These are phyloP conservation scores for Psidium friedrichsthalianum DNA, from an alignment of 345 rosid genomes.

Conservation along the genomic window DNA sequence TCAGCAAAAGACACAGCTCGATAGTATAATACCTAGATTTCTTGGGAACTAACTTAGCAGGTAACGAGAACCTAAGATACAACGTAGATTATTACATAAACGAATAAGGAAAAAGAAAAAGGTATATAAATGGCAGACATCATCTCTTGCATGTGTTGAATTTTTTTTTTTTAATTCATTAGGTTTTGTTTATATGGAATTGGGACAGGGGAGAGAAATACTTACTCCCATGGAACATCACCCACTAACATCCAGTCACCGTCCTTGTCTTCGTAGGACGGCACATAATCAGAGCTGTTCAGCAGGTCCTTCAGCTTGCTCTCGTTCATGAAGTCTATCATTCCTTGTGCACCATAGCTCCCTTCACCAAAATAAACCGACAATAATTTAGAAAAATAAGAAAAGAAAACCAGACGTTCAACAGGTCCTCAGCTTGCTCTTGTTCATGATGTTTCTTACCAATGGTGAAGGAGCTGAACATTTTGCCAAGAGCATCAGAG, in stretches of 20 bases:
- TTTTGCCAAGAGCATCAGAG: conserved; percentile 80
- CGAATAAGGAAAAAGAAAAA: not conserved
- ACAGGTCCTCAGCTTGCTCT: too few relatives aligned
- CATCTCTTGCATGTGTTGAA: not conserved
- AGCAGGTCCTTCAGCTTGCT: conserved; percentile 88
- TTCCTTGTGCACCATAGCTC: conserved; percentile 55
- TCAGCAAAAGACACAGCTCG: not conserved
- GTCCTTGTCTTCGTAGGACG: conserved; percentile 91
- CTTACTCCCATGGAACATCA: conserved; percentile 98
- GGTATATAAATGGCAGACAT: not conserved
- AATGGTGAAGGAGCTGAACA: conserved; percentile 97
- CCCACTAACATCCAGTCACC: conserved; percentile 99
- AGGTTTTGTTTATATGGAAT: too few relatives aligned
- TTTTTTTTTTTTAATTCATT: not conserved
- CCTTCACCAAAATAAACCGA: conserved; percentile 13
- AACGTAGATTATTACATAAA: not conserved
- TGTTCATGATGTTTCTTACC: conserved; percentile 26
- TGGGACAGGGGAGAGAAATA: not conserved
- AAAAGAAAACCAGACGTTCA: not conserved
- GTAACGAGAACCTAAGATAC: not conserved
- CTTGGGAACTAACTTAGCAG: not conserved
- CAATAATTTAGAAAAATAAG: not conserved
- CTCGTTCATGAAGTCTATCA: conserved; percentile 98
- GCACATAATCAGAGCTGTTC: conserved; percentile 85
- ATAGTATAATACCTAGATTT: not conserved